Evolutionary conservation across 352 stramenopile genomes (phyloP).

Genomic region (Pythium diclinum): DNA sequence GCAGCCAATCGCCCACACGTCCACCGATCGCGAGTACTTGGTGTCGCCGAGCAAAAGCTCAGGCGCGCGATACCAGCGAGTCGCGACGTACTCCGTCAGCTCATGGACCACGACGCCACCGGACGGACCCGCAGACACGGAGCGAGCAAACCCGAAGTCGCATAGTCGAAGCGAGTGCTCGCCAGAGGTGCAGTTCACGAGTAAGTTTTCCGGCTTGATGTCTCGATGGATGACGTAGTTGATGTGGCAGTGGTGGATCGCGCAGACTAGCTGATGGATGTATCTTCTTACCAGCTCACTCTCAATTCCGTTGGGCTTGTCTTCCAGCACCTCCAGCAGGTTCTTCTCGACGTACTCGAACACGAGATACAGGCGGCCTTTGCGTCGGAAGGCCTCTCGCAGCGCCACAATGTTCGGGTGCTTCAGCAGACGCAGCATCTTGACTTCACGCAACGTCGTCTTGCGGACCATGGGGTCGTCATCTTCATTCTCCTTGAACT

Average conservation of each 20-base stretch:
- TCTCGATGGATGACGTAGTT: slow-evolving; percentile 98
- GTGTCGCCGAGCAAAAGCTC: slow-evolving; percentile 99
- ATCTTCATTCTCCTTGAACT: slow-evolving; percentile 94
- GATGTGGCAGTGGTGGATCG: slow-evolving; percentile 96
- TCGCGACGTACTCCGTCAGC: slow-evolving; percentile 99
- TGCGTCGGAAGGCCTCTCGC: slow-evolving; percentile 98
- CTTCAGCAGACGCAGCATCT: slow-evolving; percentile 97
- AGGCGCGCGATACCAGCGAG: slow-evolving; percentile 97
- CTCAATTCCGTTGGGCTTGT: slow-evolving; percentile 84
- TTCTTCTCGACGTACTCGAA: slow-evolving; percentile 98
- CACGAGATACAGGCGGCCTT: slow-evolving; percentile 95
- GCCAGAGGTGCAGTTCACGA: slow-evolving; percentile 93
- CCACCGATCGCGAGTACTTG: slow-evolving; percentile 96
- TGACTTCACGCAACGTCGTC: slow-evolving; percentile 94
- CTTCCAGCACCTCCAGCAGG: slow-evolving; percentile 93
- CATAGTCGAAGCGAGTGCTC: slow-evolving; percentile 97
- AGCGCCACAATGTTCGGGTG: slow-evolving; percentile 98
- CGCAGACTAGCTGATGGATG: slow-evolving; percentile 97
- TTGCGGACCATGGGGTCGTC: slow-evolving; percentile 92
- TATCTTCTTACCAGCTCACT: slow-evolving; percentile 96
- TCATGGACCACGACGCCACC: slow-evolving; percentile 76
- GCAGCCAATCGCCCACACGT: slow-evolving; percentile 96
- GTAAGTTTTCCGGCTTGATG: slow-evolving; percentile 99
- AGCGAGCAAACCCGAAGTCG: slow-evolving; percentile 96
- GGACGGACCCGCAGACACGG: slow-evolving; percentile 46